Evolutionary conservation across 2,329 filamentous ascomycete species (phyloP), one percentile per base, ranked within the genome.

Genomic region (Ophiostoma himal-ulmi): DNA sequence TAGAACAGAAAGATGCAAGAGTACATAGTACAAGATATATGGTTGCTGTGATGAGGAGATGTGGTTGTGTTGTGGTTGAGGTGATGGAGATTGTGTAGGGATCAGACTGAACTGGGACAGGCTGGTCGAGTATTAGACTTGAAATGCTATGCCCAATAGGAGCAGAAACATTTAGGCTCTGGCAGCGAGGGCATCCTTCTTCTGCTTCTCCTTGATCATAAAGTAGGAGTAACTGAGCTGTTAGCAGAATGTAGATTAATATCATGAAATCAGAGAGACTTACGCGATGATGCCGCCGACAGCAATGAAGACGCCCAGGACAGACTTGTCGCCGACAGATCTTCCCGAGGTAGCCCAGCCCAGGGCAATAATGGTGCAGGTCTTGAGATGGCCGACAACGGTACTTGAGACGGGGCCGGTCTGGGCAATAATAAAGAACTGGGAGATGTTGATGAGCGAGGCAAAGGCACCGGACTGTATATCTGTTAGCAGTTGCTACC

Each of bases 331-430:
- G 17, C 83, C 82, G 37, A 86, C 82, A 11, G 83, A 82, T n/a
- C 85, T 79, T 10, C 86, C 84, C 13, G 83, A 86, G 0, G 80
- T 81, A 70, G 81, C 79, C 88, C 88, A 90, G 39, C 88, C 87
- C 5, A 90, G 78, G 22, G 83, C 83, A n/a, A 89, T 86, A 73
- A 90, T 89, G 5, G 84, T 84, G 74, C 86, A 89, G 0, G 87
- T 90, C 79, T 90, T 90, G 48, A 88, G 80, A 75, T 90, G 87
- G 0, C 87, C 88, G 20, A 90, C 86, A 0, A 90, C 86, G 0
- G 88, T 89, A 74, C 86, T 89, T 8, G 86, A 87, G 4, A 90
- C 87, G 0, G 88, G 85, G 0, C 88, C 87, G 0, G 85, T 86
- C 76, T 87, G 83, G 2, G 85, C 86, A 62, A 88, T 83, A 72